A percentile compares a stretch with the other conserved stretches of the same genome.
These are phyloP conservation scores for Chrysopogon serrulatus DNA, from an alignment of 176 grass and related monocot species.

Conservation along the genomic window DNA sequence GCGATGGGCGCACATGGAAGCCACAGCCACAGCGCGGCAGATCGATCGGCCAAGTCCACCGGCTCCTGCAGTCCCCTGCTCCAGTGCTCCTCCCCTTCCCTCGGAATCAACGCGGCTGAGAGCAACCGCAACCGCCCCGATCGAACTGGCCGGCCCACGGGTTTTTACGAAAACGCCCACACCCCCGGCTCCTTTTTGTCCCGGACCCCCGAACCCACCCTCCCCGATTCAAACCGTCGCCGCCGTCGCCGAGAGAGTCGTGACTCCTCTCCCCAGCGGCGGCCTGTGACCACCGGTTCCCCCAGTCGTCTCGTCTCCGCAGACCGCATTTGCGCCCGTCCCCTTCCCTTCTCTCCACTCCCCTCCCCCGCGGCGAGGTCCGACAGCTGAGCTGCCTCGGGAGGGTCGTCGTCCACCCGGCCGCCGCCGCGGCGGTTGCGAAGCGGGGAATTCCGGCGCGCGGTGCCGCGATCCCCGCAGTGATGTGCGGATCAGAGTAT, in stretches of 20 bases:
- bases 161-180: slow-evolving; percentile 57
- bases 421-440: slow-evolving; percentile 7
- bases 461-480: slow-evolving; percentile 22
- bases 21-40: not conserved
- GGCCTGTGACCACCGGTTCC: not conserved
- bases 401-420: not conserved
- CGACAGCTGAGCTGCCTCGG: not conserved
- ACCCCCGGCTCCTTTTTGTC: not conserved
- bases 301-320: not conserved
- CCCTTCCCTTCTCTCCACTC: not conserved
- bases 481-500: slow-evolving; percentile 60
- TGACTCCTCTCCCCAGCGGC: slow-evolving; percentile 30
- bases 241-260: slow-evolving; percentile 45
- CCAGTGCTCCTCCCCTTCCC: not conserved
- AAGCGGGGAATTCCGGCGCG: slow-evolving; percentile 30
- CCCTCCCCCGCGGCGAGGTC: not conserved
- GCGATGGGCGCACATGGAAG: not conserved
- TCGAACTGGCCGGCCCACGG: not conserved
- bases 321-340: not conserved
- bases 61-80: no score
- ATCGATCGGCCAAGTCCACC: not conserved
- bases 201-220: not conserved
- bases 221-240: slow-evolving; percentile 45
- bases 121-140: not conserved
- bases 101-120: slow-evolving; percentile 4